Conservation (phyloP, 1,284 basidiomycete species). For the Apiotrichum siamense region DNA sequence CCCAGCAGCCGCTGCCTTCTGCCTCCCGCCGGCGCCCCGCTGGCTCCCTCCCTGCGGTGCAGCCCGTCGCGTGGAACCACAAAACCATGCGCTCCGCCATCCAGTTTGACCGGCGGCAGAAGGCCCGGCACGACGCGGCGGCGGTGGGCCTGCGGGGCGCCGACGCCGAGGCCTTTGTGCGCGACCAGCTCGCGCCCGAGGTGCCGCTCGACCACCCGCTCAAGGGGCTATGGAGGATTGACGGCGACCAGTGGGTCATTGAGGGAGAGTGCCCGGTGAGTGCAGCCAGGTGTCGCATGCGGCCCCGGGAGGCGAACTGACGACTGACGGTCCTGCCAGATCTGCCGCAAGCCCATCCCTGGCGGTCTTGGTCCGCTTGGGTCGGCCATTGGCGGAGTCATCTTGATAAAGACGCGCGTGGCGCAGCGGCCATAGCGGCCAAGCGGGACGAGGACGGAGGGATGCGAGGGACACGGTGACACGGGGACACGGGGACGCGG, state of each 20-base stretch:
- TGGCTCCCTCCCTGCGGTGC: slow-evolving; percentile 6
- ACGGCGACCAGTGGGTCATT: slow-evolving; percentile 26
- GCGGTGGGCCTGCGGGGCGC: slow-evolving; percentile 5
- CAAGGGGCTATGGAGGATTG: slow-evolving; percentile 35
- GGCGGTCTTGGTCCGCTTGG: slow-evolving; percentile 29
- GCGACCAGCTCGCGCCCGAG: slow-evolving; percentile 6
- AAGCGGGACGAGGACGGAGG: not conserved
- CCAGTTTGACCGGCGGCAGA: slow-evolving; percentile 6
- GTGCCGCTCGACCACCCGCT: slow-evolving; percentile 24
- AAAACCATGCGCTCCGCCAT: slow-evolving; percentile 19
- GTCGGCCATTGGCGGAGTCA: slow-evolving; percentile 24
- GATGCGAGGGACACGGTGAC: no score
- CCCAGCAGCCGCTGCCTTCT: slow-evolving; percentile 10
- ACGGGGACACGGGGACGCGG: no score
- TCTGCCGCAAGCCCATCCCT: slow-evolving; percentile 30
- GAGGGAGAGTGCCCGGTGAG: slow-evolving; percentile 46
- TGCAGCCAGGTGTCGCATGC: no score
- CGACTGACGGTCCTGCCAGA: slow-evolving; percentile 15
- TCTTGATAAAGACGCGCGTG: slow-evolving; percentile 18
- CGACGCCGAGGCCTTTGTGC: slow-evolving; percentile 14
- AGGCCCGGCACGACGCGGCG: not conserved
- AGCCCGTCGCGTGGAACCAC: slow-evolving; percentile 28
- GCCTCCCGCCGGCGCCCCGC: slow-evolving; percentile 14
- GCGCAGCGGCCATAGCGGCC: not conserved
- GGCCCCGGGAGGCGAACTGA: not conserved